Evolutionary conservation across 345 rosid species (phyloP), one percentile per base, ranked within the genome.

Genomic region (Leavenworthia alabamica): DNA sequence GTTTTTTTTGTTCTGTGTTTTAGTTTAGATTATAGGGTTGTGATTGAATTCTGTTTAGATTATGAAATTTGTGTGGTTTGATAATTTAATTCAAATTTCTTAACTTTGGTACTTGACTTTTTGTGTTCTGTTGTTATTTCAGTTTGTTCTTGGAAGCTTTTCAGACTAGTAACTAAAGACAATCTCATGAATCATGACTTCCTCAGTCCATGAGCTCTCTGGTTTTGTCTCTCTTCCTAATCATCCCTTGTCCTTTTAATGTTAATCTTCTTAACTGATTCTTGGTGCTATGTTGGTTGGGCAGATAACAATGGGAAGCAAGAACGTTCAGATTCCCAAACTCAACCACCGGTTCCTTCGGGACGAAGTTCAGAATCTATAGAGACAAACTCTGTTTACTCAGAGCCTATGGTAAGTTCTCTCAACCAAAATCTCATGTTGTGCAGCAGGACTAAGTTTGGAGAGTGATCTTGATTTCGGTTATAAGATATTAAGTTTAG

Each of bases 251-350:
- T 54, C 46, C 8, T 19, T n/a, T 14, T 22, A 4, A 27, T 26
- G 44, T 31, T 35, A 9, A 26, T 13, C 56, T 37, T 2, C 3
- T 20, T 55, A 23, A 14, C 26, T 69, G 35, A 35, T 41, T 37
- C 44, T 58, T 44, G 64, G 51, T 33, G 26, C 2, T 33, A 15
- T 41, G 12, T 13, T n/a, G 23, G 27, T 28, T 60, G 48, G 37
- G 29, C 79, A 86, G 96, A 82, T 72, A 86, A 77, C 69, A 80
- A 75, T 57, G 95, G 81, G 79, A 96, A 81, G 65, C 81, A 78
- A 68, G 84, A 85, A 24, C 78, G 64, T 52, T 53, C 79, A 26
- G 90, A 79, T 73, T 56, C 77, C 35, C 81, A 67, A 62, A 68
- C 70, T 14, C 77, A 66, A 67, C 74, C 82, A 31, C 58, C 81